phyloP scores from a whole-genome alignment of 163 green algal genomes.

The Smithsoniella earleae region DNA sequence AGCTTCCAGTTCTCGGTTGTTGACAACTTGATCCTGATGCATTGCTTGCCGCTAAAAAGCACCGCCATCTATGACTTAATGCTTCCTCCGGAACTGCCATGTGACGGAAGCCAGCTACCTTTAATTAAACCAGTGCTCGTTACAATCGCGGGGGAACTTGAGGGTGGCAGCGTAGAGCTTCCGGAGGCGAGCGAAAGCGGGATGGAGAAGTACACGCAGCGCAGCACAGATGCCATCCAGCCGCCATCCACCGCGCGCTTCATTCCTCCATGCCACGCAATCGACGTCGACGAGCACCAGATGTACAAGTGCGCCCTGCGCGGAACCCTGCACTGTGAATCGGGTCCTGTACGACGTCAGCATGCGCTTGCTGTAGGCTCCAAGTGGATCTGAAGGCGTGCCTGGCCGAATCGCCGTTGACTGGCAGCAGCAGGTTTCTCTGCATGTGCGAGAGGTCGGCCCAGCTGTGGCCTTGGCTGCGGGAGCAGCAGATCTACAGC shows the following conservation, averaged over 20 bases:
- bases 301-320: background rate
- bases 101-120: conserved; percentile 13
- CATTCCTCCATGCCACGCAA: background rate
- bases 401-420: background rate
- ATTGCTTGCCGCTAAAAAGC: conserved; percentile 3
- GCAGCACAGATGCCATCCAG: background rate
- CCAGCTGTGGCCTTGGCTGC: conserved; percentile 14
- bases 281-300: background rate
- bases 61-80: conserved; percentile 16
- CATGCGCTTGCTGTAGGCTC: conserved; percentile 13
- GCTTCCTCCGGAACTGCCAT: background rate
- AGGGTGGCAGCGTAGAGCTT: background rate
- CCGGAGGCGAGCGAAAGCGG: too few species aligned
- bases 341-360: background rate
- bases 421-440: background rate
- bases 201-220: background rate
- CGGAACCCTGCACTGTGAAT: background rate
- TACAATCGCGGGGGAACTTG: background rate
- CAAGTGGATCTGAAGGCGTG: conserved; percentile 11
- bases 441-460: background rate
- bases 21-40: background rate
- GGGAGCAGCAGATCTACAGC: conserved; percentile 14
- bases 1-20: background rate
- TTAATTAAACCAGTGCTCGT: background rate
- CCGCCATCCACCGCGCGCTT: background rate